A percentile compares a stretch with the other conserved stretches of the same genome.
Conservation (phyloP, 371 early-diverging fungal species). For the Lichtheimia corymbifera region DNA sequence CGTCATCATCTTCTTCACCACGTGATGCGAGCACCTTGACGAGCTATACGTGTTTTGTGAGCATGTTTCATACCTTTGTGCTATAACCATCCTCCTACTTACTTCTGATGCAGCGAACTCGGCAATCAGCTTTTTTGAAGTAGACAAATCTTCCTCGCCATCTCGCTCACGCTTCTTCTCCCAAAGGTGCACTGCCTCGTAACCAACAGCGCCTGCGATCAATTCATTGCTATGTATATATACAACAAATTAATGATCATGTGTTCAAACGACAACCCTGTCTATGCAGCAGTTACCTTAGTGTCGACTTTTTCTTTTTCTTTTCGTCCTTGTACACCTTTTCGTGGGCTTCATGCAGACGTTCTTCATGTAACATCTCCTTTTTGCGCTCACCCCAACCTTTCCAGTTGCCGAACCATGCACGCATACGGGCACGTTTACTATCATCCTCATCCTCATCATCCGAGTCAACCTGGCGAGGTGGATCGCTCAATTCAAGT, state of each 20-base stretch:
- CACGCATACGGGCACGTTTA: constrained; percentile 35
- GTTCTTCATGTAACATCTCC: constrained; percentile 31
- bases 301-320: constrained; percentile 36
- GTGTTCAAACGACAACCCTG: not conserved
- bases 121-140: constrained; percentile 57
- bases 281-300: constrained; percentile 21
- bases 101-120: constrained; percentile 52
- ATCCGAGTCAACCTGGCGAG: constrained; percentile 17
- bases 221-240: constrained; percentile 42
- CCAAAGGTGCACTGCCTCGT: constrained; percentile 53
- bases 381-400: constrained; percentile 40
- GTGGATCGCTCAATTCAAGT: constrained; percentile 42
- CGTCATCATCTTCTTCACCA: constrained; percentile 25
- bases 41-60: constrained; percentile 21
- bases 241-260: too few relatives aligned
- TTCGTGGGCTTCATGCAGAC: constrained; percentile 38
- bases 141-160: constrained; percentile 36
- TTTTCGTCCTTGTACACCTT: constrained; percentile 45
- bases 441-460: constrained; percentile 12
- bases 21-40: constrained; percentile 30
- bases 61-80: not conserved
- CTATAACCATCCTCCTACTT: not conserved
- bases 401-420: constrained; percentile 50
- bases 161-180: constrained; percentile 42
- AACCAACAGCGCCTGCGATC: constrained; percentile 65